Conservation (phyloP, 192 early-diverging fungal species). For the Mortierella antarctica region DNA sequence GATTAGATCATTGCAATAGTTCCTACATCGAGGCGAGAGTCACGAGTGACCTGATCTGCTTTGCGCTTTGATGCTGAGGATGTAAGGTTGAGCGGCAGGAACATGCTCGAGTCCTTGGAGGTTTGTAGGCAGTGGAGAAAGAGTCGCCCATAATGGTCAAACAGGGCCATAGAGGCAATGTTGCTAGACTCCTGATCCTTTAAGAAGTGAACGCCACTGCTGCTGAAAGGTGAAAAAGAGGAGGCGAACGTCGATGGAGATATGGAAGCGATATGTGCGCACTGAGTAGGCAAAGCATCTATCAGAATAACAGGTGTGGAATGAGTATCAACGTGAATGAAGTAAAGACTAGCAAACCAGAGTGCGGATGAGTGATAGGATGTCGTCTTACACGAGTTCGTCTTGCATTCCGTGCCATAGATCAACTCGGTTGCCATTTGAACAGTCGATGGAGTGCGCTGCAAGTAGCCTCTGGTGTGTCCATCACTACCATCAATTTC, state of each 20-base stretch:
- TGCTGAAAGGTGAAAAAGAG: constrained; percentile 10
- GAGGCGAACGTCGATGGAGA: constrained; percentile 24
- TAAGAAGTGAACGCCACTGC: constrained; percentile 24
- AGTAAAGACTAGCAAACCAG: neutral
- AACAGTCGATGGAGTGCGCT: constrained; percentile 1
- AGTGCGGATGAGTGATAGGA: neutral
- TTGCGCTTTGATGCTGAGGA: neutral
- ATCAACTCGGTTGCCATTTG: neutral
- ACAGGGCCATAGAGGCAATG: constrained; percentile 16
- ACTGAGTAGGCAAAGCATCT: constrained; percentile 25
- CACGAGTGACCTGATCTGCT: neutral
- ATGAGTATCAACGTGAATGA: neutral
- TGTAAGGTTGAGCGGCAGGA: neutral
- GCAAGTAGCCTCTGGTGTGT: neutral
- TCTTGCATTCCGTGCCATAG: neutral
- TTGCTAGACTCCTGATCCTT: neutral
- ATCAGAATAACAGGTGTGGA: neutral
- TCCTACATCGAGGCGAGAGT: constrained; percentile 1
- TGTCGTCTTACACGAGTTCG: constrained; percentile 2
- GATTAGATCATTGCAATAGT: neutral
- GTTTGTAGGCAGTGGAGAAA: constrained; percentile 35
- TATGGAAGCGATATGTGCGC: constrained; percentile 27
- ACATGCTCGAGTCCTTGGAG: neutral
- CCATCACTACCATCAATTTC: neutral
- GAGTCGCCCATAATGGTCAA: constrained; percentile 25